Percentiles rank a stretch among this genome's conserved stretches.
These are phyloP conservation scores for Chrysanthemum makinoi DNA, from an alignment of 129 eudicot species.

Conservation along the genomic window DNA sequence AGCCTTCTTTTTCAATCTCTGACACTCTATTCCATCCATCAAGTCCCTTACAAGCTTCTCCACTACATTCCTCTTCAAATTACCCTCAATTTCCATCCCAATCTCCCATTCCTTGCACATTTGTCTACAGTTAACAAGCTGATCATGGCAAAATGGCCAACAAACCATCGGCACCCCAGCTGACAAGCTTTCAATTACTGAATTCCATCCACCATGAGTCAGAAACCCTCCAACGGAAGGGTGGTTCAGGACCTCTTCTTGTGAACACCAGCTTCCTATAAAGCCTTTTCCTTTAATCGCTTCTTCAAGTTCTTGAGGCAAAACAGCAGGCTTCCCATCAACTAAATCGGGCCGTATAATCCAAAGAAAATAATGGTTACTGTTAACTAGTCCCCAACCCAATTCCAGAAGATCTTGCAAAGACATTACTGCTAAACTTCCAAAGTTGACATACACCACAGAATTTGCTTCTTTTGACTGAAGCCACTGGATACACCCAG, in stretches of 20 bases:
- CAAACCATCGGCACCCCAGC: slow-evolving; percentile 37
- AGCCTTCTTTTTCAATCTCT: slow-evolving; percentile 21
- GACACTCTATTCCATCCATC: slow-evolving; percentile 25
- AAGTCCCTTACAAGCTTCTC: slow-evolving; percentile 31
- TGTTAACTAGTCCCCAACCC: slow-evolving; percentile 36
- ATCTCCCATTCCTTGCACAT: slow-evolving; percentile 26
- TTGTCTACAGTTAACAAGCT: slow-evolving; percentile 16
- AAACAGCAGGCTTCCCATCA: slow-evolving; percentile 7
- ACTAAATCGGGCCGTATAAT: slow-evolving; percentile 34
- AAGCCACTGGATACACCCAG: slow-evolving; percentile 31
- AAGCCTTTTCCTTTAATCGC: slow-evolving; percentile 19
- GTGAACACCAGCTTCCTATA: slow-evolving; percentile 28
- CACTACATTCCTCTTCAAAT: slow-evolving; percentile 25
- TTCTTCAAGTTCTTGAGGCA: slow-evolving; percentile 23
- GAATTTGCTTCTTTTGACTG: slow-evolving; percentile 28
- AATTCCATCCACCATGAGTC: slow-evolving; percentile 37
- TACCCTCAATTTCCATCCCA: slow-evolving; percentile 21
- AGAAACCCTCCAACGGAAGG: slow-evolving; percentile 29
- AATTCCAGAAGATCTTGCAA: slow-evolving; percentile 19
- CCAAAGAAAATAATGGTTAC: slow-evolving; percentile 34
- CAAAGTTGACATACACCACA: slow-evolving; percentile 39
- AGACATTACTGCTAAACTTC: slow-evolving; percentile 31
- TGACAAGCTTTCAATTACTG: slow-evolving; percentile 26
- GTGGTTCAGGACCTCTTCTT: slow-evolving; percentile 34
- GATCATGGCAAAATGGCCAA: slow-evolving; percentile 26